These are phyloP conservation scores for Dictyostelium intermedium DNA, from an alignment of 78 protist genomes.

Conservation along the genomic window DNA sequence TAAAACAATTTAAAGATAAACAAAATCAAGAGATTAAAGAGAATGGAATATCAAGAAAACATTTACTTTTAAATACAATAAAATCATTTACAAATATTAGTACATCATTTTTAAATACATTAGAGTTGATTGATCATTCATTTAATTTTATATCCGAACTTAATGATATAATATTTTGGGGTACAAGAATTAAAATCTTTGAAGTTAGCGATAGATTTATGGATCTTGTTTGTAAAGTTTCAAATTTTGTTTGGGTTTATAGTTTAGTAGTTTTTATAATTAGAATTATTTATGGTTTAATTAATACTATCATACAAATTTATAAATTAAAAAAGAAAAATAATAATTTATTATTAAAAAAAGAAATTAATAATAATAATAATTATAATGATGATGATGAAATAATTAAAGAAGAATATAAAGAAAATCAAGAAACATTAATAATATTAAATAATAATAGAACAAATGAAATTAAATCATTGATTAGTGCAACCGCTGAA, in stretches of 20 bases:
- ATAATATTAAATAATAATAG: neutral
- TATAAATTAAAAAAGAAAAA: neutral
- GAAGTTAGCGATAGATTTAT: neutral
- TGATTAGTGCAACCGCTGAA: conserved; percentile 10
- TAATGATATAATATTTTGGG: conserved; percentile 29
- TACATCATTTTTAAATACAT: neutral
- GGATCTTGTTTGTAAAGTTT: neutral
- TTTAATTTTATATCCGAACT: neutral
- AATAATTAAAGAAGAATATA: neutral
- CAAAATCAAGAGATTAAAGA: neutral
- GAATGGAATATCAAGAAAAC: neutral
- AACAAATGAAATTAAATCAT: neutral
- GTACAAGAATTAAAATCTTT: conserved; percentile 12
- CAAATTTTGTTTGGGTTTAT: conserved; percentile 26
- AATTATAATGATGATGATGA: neutral
- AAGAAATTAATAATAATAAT: neutral
- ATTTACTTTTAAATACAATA: neutral
- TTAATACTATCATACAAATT: neutral
- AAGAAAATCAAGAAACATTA: neutral
- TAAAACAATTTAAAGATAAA: neutral
- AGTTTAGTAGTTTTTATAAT: neutral
- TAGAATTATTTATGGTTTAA: neutral
- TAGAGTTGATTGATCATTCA: conserved; percentile 3
- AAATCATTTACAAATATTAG: neutral
- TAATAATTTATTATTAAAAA: neutral